A percentile compares a stretch with the other conserved stretches of the same genome.
Evolutionary conservation across 2,329 filamentous ascomycete genomes (phyloP).

Genomic region (Penicillium sp.): DNA sequence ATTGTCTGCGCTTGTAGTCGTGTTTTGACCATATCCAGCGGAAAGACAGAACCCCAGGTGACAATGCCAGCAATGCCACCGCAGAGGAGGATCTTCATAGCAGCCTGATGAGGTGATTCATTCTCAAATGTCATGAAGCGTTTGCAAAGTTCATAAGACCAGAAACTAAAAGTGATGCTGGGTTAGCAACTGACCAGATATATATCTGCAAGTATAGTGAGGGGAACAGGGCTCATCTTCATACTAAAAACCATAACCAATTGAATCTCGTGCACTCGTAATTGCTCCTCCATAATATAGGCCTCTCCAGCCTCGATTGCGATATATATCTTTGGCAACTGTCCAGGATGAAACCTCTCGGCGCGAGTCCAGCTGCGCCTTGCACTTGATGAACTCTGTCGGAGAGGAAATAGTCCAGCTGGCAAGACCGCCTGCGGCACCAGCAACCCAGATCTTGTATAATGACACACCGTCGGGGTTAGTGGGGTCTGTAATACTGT

Average conservation of each 20-base stretch:
- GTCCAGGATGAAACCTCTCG: slow-evolving; percentile 63
- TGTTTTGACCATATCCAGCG: slow-evolving; percentile 91
- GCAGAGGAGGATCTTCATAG: slow-evolving; percentile 74
- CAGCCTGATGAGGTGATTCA: slow-evolving; percentile 56
- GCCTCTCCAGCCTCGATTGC: slow-evolving; percentile 66
- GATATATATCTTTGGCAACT: slow-evolving; percentile 68
- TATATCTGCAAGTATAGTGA: slow-evolving; percentile 14
- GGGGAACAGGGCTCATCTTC: slow-evolving; percentile 29
- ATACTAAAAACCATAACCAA: slow-evolving; percentile 95
- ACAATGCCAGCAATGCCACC: slow-evolving; percentile 86
- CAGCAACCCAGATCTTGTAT: slow-evolving; percentile 76
- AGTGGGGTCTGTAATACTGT: slow-evolving; percentile 50
- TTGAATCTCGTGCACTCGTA: slow-evolving; percentile 80
- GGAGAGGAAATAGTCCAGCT: slow-evolving; percentile 87
- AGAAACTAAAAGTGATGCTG: slow-evolving; percentile 64
- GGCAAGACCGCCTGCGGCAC: slow-evolving; percentile 79
- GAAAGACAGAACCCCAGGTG: slow-evolving; percentile 90
- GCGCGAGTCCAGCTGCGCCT: slow-evolving; percentile 70
- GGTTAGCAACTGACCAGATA: not conserved
- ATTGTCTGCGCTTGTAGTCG: slow-evolving; percentile 77
- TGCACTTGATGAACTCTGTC: slow-evolving; percentile 89
- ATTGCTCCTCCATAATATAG: slow-evolving; percentile 82
- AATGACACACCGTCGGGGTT: slow-evolving; percentile 58
- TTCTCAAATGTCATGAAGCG: slow-evolving; percentile 58
- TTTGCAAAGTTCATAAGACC: slow-evolving; percentile 82